phyloP scores from a whole-genome alignment of 495 filamentous ascomycete genomes.

The Hypoxylon lienhwacheense region DNA sequence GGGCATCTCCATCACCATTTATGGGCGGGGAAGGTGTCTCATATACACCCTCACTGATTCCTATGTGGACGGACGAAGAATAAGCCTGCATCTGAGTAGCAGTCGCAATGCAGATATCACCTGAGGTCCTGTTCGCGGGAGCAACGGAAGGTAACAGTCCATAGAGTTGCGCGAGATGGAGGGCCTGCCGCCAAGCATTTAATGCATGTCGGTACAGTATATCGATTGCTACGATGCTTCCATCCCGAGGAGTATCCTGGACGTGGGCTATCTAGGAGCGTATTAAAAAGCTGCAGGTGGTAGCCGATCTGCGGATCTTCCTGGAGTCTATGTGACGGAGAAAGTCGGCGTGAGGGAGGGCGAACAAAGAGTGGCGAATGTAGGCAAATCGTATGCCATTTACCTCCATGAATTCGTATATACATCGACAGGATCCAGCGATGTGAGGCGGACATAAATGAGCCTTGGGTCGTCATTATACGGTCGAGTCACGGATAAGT shows the following conservation, averaged over 20 bases:
- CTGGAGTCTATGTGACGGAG: constrained; percentile 2
- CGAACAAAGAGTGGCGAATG: constrained; percentile 1
- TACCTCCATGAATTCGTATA: constrained; percentile 1
- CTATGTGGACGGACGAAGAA: constrained; percentile 1
- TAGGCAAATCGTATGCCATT: constrained; percentile 2
- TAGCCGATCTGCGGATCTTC: constrained; percentile 8
- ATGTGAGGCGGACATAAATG: constrained; percentile 22
- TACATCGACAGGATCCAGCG: constrained; percentile 8
- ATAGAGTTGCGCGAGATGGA: not conserved
- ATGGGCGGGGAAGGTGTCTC: constrained; percentile 10
- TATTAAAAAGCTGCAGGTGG: constrained; percentile 3
- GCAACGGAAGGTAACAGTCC: constrained; percentile 22
- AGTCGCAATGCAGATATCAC: constrained; percentile 1
- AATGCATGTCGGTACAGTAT: constrained; percentile 26
- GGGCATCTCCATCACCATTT: not conserved
- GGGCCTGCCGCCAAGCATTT: constrained; percentile 20
- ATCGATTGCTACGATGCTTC: constrained; percentile 9
- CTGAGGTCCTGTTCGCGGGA: constrained; percentile 12
- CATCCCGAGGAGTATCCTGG: constrained; percentile 3
- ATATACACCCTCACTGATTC: constrained; percentile 1
- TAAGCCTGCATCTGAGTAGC: not conserved
- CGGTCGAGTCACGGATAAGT: constrained; percentile 28
- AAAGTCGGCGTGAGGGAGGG: constrained; percentile 1
- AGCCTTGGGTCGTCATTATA: constrained; percentile 29
- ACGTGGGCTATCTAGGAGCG: constrained; percentile 1